A percentile compares a stretch with the other conserved stretches of the same genome.
Evolutionary conservation across 208 protist species (phyloP).

Genomic region (Acanthamoeba castellanii): DNA sequence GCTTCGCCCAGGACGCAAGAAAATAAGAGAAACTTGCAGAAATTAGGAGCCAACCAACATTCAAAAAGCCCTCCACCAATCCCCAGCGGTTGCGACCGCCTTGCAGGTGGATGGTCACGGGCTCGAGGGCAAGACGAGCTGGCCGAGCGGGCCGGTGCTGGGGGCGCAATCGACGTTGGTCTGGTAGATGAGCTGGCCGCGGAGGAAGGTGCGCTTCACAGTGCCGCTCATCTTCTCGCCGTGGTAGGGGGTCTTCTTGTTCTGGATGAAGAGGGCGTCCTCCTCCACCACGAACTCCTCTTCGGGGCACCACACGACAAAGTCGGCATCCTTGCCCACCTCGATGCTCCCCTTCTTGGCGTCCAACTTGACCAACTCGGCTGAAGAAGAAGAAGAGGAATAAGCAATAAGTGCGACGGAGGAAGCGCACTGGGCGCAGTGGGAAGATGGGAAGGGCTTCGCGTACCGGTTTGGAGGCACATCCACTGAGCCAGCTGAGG

Average conservation of each 20-base stretch:
- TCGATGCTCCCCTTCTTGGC: slow-evolving; percentile 81
- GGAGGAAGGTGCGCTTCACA: slow-evolving; percentile 73
- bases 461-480: slow-evolving; percentile 65
- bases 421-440: not conserved
- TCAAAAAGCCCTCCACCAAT: too few species aligned
- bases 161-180: not conserved
- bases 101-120: not conserved
- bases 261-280: slow-evolving; percentile 64
- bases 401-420: not conserved
- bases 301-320: slow-evolving; percentile 84
- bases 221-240: slow-evolving; percentile 21
- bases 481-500: slow-evolving; percentile 75
- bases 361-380: slow-evolving; percentile 78
- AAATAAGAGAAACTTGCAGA: too few species aligned
- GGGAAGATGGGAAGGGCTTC: not conserved
- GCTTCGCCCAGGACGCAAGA: too few species aligned
- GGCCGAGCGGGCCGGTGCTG: not conserved
- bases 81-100: too few species aligned
- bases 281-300: slow-evolving; percentile 73
- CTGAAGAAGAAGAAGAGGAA: not conserved
- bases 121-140: not conserved
- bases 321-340: slow-evolving; percentile 84
- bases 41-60: too few species aligned
- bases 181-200: slow-evolving; percentile 75
- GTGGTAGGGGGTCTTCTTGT: slow-evolving; percentile 79